These are phyloP conservation scores for Delphinella strobiligena DNA, from an alignment of 2,329 filamentous ascomycete species.

Conservation along the genomic window DNA sequence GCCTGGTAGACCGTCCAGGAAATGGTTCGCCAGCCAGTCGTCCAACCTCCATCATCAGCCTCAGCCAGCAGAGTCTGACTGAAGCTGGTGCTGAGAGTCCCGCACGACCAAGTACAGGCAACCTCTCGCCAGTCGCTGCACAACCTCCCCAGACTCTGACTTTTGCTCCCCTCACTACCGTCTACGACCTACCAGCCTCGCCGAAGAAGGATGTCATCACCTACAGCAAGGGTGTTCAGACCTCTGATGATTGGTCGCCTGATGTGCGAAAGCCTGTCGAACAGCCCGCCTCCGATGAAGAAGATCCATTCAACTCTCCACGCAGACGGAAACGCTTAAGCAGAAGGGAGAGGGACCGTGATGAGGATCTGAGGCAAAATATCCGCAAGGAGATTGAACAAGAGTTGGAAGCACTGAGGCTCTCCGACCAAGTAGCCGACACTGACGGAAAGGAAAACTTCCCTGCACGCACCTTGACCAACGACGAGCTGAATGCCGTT, in stretches of 20 bases:
- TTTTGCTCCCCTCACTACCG: slow-evolving; percentile 59
- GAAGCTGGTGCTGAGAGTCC: slow-evolving; percentile 35
- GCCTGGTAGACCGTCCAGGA: slow-evolving; percentile 61
- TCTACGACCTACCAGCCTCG: slow-evolving; percentile 69
- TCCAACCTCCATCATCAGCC: slow-evolving; percentile 76
- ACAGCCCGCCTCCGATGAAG: slow-evolving; percentile 34
- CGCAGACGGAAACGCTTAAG: slow-evolving; percentile 60
- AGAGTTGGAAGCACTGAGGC: slow-evolving; percentile 63
- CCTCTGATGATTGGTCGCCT: slow-evolving; percentile 59
- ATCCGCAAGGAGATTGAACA: slow-evolving; percentile 85
- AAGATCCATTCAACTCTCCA: slow-evolving; percentile 41
- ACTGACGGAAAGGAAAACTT: slow-evolving; percentile 42
- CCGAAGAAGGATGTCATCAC: slow-evolving; percentile 70
- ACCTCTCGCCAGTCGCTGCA: slow-evolving; percentile 20
- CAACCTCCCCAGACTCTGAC: slow-evolving; percentile 57
- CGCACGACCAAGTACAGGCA: slow-evolving; percentile 9
- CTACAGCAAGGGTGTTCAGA: slow-evolving; percentile 96
- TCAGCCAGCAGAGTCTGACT: slow-evolving; percentile 67
- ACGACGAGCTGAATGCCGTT: slow-evolving; percentile 80
- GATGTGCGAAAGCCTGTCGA: slow-evolving; percentile 41
- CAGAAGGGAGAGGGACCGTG: slow-evolving; percentile 65
- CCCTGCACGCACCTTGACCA: slow-evolving; percentile 65
- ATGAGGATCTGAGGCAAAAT: slow-evolving; percentile 79
- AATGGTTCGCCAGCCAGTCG: slow-evolving; percentile 58
- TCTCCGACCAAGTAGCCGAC: slow-evolving; percentile 31